Evolutionary conservation across 2,329 filamentous ascomycete species (phyloP), one percentile per base, ranked within the genome.

Genomic region (Calonectria pauciramosa): DNA sequence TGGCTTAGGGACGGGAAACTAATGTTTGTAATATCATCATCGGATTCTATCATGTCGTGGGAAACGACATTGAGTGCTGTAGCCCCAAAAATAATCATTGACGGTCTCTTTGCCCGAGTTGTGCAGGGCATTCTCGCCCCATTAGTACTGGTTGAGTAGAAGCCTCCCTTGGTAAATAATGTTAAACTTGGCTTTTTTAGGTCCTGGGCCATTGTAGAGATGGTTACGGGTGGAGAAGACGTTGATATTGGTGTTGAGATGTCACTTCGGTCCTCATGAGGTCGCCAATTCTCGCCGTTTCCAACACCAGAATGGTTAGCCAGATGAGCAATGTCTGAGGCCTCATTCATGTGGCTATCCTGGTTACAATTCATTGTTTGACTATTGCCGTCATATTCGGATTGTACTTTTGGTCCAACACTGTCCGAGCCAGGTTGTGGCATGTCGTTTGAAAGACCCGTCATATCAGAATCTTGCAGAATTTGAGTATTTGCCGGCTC

Each of bases 61-160:
- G 63, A 28, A 18, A 66, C 54, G 4, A 47, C n/a, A 16, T 32
- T 38, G 26, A 63, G 44, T 7, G 68, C 38, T 18, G 41, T 56
- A n/a, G 68, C 36, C 16, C 64, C 67, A 44, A 36, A 4, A 54
- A 77, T 23, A 26, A 71, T 23, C 18, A 75, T 68, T 4, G 65
- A 70, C 0, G 68, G 51, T 18, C 71, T 67, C 23, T 69, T 79
- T 8, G 74, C 72, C n/a, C 71, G 69, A 14, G 65, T 71, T 0
- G 78, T 79, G 0, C 78, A 79, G 2, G 78, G 78, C 3, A 73
- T 68, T 6, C 78, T 47, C 0, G 78, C 78, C 2, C 78, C 77
- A 14, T 79, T 76, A 4, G 51, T 75, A 16, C 77, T 79, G 0
- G 76, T 79, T 8, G 77, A 77, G 41, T 79, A 79, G 0, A 79